phyloP scores from a whole-genome alignment of 106 monocot genomes.

The Dioscorea dumetorum region DNA sequence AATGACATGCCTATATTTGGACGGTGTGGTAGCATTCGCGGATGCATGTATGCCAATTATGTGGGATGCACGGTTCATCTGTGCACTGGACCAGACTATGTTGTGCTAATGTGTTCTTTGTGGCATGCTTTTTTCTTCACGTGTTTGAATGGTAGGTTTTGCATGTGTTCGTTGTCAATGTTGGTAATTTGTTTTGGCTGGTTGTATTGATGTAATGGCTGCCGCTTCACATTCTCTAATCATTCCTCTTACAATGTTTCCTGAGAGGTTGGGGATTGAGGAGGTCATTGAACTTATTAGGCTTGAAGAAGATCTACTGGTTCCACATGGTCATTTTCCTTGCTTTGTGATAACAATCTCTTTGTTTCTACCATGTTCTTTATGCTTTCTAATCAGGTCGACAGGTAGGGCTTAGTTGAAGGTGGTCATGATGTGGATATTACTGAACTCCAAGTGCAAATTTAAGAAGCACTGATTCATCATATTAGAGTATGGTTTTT shows the following conservation, averaged over 20 bases:
- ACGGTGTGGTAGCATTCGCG: too few relatives aligned
- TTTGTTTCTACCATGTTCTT: neutral
- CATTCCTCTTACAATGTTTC: conserved; percentile 72
- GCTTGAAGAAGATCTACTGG: conserved; percentile 96
- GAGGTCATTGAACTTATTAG: conserved; percentile 85
- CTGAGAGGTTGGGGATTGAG: conserved; percentile 54
- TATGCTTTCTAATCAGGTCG: conserved; percentile 41
- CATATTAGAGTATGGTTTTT: too few relatives aligned
- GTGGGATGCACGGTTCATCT: too few relatives aligned
- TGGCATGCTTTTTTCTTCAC: too few relatives aligned
- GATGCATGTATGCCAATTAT: too few relatives aligned
- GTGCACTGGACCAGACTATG: too few relatives aligned
- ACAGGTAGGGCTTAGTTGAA: conserved; percentile 87
- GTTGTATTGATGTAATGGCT: conserved; percentile 88
- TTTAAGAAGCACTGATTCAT: conserved; percentile 12
- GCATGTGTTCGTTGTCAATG: too few relatives aligned
- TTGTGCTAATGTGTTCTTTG: too few relatives aligned
- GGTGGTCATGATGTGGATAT: conserved; percentile 99
- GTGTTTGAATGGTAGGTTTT: too few relatives aligned
- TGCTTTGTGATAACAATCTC: neutral
- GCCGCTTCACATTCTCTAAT: conserved; percentile 86
- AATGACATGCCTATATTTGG: too few relatives aligned
- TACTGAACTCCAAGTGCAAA: conserved; percentile 88
- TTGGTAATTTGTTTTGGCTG: too few relatives aligned
- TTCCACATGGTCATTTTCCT: conserved; percentile 4